Evolutionary conservation across 2,329 filamentous ascomycete species (phyloP).

Genomic region (Penicillium sp.): DNA sequence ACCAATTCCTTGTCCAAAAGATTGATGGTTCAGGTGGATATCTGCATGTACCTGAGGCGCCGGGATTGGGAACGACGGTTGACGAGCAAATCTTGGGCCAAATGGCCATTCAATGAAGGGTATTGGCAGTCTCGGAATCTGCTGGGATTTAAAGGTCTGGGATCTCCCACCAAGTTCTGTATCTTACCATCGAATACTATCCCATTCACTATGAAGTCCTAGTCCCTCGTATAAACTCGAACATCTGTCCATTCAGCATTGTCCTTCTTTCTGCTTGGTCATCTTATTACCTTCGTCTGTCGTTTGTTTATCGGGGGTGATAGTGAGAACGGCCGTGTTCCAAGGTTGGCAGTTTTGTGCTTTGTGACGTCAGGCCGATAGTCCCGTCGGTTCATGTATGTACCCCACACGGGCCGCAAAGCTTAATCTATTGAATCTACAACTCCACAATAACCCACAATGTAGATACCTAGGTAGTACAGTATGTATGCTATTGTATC

Average conservation of each 20-base stretch:
- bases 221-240: no score
- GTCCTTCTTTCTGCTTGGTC: no score
- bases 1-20: not conserved
- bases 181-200: no score
- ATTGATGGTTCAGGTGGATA: not conserved
- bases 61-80: not conserved
- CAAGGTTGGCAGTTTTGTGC: no score
- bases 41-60: not conserved
- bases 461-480: not conserved
- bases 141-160: no score
- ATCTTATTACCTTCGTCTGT: no score
- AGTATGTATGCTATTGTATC: not conserved
- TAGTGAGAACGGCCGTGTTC: no score
- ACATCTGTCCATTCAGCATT: no score
- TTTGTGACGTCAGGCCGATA: not conserved
- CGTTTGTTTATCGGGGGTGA: no score
- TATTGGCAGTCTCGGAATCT: no score
- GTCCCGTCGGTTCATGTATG: not conserved
- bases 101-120: not conserved
- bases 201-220: no score
- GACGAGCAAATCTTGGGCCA: not conserved
- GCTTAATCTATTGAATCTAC: slow-evolving; percentile 1
- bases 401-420: slow-evolving; percentile 8
- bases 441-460: not conserved
- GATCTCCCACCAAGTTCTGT: no score